Conservation (phyloP, 2,329 filamentous ascomycete genomes). For the Stagonosporopsis cucurbitacearum region DNA sequence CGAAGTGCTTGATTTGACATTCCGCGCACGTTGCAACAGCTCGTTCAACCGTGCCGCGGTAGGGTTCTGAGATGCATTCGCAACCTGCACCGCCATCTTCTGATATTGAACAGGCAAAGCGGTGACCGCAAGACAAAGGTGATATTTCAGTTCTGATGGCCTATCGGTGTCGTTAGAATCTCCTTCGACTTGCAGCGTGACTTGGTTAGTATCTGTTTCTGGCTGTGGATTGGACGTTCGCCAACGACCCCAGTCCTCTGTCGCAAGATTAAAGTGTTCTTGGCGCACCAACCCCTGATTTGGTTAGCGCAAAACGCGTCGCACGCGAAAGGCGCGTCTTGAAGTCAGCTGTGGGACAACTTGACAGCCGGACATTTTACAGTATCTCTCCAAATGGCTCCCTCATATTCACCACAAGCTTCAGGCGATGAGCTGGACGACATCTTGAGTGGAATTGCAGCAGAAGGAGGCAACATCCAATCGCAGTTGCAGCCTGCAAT, state of each 20-base stretch:
- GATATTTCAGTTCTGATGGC: neutral
- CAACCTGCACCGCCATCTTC: conserved; percentile 38
- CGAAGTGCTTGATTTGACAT: conserved; percentile 49
- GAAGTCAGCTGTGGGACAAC: neutral
- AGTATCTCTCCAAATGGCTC: conserved; percentile 29
- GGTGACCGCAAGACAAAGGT: conserved; percentile 1
- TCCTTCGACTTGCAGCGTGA: conserved; percentile 4
- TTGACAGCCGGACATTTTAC: neutral
- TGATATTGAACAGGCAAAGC: neutral
- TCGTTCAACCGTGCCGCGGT: conserved; percentile 46
- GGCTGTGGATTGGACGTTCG: conserved; percentile 16
- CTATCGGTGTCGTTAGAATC: neutral
- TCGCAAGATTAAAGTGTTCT: conserved; percentile 20
- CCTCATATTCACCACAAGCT: conserved; percentile 16
- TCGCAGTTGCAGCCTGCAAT: conserved; percentile 17
- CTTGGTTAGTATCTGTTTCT: conserved; percentile 1
- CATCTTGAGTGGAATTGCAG: conserved; percentile 76
- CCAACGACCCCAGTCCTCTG: conserved; percentile 6
- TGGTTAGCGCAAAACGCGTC: neutral
- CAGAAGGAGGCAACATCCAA: conserved; percentile 54
- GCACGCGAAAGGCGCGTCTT: neutral
- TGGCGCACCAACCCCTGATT: neutral
- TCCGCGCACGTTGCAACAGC: conserved; percentile 51
- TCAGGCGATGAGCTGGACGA: conserved; percentile 64
- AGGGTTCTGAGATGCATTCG: conserved; percentile 30